Conservation (phyloP, 805 yeast genomes). For the Peterozyma toletana region DNA sequence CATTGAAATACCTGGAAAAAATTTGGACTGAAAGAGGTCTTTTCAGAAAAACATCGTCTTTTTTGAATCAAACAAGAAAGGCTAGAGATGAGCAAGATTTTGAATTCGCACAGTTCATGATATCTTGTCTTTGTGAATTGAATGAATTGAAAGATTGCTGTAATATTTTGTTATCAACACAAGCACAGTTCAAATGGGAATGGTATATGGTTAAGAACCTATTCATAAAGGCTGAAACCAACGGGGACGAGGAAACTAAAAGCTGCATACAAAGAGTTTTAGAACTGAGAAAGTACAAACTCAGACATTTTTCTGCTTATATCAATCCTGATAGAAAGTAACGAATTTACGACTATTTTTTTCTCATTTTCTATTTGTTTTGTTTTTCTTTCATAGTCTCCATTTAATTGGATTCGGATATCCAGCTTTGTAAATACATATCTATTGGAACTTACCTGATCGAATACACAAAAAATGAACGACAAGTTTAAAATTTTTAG, state of each 20-base stretch:
- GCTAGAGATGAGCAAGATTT: slow-evolving; percentile 40
- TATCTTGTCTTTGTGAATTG: slow-evolving; percentile 46
- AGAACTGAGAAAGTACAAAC: slow-evolving; percentile 16
- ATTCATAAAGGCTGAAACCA: slow-evolving; percentile 26
- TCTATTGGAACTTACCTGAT: no score
- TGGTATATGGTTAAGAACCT: slow-evolving; percentile 37
- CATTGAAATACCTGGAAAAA: slow-evolving; percentile 50
- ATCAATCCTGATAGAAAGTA: no score
- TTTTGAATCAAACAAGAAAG: slow-evolving; percentile 33
- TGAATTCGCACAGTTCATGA: slow-evolving; percentile 68
- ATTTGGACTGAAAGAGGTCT: slow-evolving; percentile 78
- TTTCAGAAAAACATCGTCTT: slow-evolving; percentile 43
- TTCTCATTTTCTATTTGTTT: no score
- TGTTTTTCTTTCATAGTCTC: no score
- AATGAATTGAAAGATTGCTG: slow-evolving; percentile 63
- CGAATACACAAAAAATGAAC: no score
- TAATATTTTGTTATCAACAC: slow-evolving; percentile 58
- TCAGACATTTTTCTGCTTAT: background rate
- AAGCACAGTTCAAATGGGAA: slow-evolving; percentile 65
- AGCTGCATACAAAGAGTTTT: slow-evolving; percentile 20
- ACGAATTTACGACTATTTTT: no score
- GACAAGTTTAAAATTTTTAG: no score
- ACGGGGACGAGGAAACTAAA: slow-evolving; percentile 35
- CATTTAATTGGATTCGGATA: no score
- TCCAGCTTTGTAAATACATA: no score